Evolutionary conservation across 2,329 filamentous ascomycete genomes (phyloP).

Genomic region (Pseudogymnoascus sp.): DNA sequence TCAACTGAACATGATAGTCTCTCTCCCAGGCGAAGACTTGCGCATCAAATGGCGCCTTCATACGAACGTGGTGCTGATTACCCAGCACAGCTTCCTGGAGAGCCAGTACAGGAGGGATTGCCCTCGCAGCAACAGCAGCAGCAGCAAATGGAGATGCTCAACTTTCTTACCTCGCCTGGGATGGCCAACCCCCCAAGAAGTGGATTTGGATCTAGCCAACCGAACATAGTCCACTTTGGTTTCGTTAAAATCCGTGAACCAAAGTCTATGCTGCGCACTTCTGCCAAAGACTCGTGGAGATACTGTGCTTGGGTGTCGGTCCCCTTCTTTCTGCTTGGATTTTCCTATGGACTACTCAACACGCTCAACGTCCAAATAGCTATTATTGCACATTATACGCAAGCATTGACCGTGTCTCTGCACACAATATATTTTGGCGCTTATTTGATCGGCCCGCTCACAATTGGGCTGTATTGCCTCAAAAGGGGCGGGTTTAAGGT

Average conservation of each 20-base stretch:
- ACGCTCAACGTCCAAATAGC: conserved; percentile 69
- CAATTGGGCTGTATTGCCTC: conserved; percentile 60
- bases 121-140: conserved; percentile 6
- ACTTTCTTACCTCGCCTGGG: conserved; percentile 24
- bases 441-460: conserved; percentile 59
- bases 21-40: neutral
- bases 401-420: conserved; percentile 57
- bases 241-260: conserved; percentile 61
- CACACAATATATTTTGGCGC: conserved; percentile 64
- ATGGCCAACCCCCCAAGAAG: neutral
- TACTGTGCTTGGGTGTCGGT: conserved; percentile 67
- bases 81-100: neutral
- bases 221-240: conserved; percentile 54
- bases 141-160: conserved; percentile 21
- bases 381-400: conserved; percentile 44
- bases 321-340: conserved; percentile 78
- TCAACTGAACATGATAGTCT: neutral
- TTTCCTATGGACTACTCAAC: conserved; percentile 79
- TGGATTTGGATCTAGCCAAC: neutral
- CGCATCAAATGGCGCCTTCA: neutral
- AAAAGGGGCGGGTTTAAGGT: conserved; percentile 65
- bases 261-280: conserved; percentile 62
- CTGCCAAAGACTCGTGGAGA: conserved; percentile 53
- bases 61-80: neutral
- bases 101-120: neutral